Base-by-base conservation (phyloP, 352 stramenopile species). In the Phytopythium oedochilum region DNA sequence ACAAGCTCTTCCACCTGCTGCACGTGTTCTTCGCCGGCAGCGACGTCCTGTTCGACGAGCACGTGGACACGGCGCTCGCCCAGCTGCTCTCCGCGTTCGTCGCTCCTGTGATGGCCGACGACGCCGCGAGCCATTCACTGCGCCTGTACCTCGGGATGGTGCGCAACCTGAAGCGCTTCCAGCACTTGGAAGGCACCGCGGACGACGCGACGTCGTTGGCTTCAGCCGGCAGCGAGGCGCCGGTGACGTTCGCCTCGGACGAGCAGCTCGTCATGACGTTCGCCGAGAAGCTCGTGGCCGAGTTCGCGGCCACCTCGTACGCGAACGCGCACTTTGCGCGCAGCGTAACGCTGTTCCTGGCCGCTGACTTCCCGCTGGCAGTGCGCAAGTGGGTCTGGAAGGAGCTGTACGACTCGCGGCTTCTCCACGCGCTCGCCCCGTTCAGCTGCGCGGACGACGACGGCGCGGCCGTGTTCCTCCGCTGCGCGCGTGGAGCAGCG, bases 1-100 rank as follows among this genome's bases (percentile, higher is more conserved):
- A 89, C 63, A 89, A 89, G 59, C 61, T 89, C 0, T 89, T 89
- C 59, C 82, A 92, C 45, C 50, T 89, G 42, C 50, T 89, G 25
- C 78, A 89, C 45, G 73, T 86, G 8, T 88, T 92, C 39, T 89
- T 92, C 49, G 70, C 78, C 10, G 78, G 78, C 22, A 77, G 70
- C 8, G 81, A 91, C 43, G 78, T 91, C 18, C 61, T 91, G 7
- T 88, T 88, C 25, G 78, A 91, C 39, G 66, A 82, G 34, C 66
- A 82, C 51, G 78, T 91, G 9, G 72, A 89, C 25, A 46, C 64
- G 7, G 74, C 72, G 32, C 67, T 91, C 6, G 49, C 64, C 26
- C 70, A 76, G 47, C 49, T 89, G 22, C 63, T 91, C 44, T 43
- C 57, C 0, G 78, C 71, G 36, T 83, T 86, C 31, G 71, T 72